Base-by-base conservation (phyloP, 2,329 filamentous ascomycete species). In the Corinectria fuckeliana region DNA sequence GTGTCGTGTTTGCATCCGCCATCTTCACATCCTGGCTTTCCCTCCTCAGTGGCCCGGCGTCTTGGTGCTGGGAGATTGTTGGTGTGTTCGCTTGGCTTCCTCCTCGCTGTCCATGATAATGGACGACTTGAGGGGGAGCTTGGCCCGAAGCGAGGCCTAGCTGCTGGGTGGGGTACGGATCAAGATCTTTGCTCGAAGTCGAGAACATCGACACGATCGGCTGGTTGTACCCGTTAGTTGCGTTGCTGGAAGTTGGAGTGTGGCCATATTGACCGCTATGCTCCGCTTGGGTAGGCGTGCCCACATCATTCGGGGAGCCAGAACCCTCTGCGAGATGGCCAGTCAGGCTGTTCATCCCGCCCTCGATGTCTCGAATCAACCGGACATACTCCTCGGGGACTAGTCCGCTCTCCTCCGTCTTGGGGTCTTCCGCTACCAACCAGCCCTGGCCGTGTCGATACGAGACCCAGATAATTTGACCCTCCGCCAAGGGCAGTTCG, bases 311-410 rank as follows among this genome's bases (percentile, higher is more conserved):
- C 53, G 83, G 85, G 54, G 78, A 78, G 60, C 76, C 80, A 62
- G 78, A 79, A 41, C 78, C 82, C 48, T 87, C 87, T 20, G 75
- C 80, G 9, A 85, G 71, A 53, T 88, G 84, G 23, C 86, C 88
- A 23, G 85, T 88, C 62, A 93, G 75, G 70, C 90, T 91, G 61
- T 85, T 90, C 81, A 93, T 88, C 30, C 93, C 94, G 18, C 93
- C 93, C 75, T 97, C 93, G 55, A 98, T 97, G 71, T 98, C 93
- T 47, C 93, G 88, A 60, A 99, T 83, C 44, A 99, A 81, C 14
- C 95, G 88, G 39, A 99, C 95, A 73, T 98, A 99, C 76, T 96
- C 93, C 76, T 99, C 95, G 0, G 95, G 95, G 2, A 99, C 95
- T 32, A 99, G 83, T 1, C 95, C 95, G 71, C 92, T 96, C 78